Evolutionary conservation across 2,329 filamentous ascomycete genomes (phyloP).

Genomic region (Colletotrichum tofieldiae): DNA sequence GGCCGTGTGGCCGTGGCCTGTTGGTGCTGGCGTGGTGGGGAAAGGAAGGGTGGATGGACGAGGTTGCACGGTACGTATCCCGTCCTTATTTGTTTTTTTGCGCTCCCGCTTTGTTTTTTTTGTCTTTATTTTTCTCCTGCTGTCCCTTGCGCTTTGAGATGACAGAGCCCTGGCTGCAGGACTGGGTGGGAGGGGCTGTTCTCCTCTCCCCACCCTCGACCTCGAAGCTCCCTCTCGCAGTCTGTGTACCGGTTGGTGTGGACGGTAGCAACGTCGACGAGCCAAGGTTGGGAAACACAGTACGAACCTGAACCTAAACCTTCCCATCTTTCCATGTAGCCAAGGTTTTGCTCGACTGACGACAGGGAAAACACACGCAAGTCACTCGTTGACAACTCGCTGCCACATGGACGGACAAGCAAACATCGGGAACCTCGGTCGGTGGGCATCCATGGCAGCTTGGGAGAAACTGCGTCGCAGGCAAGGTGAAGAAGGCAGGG

Average conservation of each 20-base stretch:
- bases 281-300: neutral
- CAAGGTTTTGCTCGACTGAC: neutral
- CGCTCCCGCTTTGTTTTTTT: neutral
- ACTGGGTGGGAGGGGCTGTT: conserved; percentile 10
- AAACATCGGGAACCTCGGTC: neutral
- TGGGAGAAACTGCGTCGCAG: neutral
- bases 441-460: neutral
- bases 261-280: neutral
- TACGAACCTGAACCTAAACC: neutral
- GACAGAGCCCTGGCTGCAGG: conserved; percentile 24
- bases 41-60: neutral
- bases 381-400: neutral
- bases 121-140: neutral
- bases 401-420: neutral
- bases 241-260: neutral
- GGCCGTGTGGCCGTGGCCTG: conserved; percentile 29
- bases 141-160: conserved; percentile 21
- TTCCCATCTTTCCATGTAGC: neutral
- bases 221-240: neutral
- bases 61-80: conserved; percentile 12
- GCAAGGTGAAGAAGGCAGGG: neutral
- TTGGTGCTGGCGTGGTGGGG: conserved; percentile 17
- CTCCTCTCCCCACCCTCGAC: neutral
- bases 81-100: neutral
- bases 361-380: neutral